Base-by-base conservation (phyloP, 208 protist species). In the Balamuthia mandrillaris region DNA sequence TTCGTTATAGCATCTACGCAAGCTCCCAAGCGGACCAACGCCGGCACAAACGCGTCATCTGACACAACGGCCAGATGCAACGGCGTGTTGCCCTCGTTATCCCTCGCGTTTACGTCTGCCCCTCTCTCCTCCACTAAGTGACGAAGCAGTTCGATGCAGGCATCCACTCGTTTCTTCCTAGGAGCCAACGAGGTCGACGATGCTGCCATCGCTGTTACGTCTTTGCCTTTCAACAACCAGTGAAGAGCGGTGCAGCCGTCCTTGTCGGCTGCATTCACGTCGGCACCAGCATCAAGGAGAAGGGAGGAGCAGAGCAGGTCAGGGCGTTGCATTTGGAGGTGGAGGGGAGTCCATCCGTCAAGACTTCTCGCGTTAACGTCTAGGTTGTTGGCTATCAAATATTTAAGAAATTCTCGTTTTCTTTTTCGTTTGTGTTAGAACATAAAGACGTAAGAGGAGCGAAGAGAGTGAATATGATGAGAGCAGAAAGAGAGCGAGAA, bases 271-370 rank as follows among this genome's bases (percentile, higher is more conserved):
- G 66, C 66, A 47, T 77, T 54, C 44, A 45, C 29, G 44, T 77
- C 42, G 3, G 66, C 66, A 27, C 66, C 66, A 33, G n/a, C 66
- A 16, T 33, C 66, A 27, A 77, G 29, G 27, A 77, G 44, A 9
- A 77, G 41, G 0, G 29, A 27, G 10, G 66, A 39, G n/a, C 3
- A 24, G 37, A 27, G 29, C 42, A 47, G 24, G 66, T 77, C 66
- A 29, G 66, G 66, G 24, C 56, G 24, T 29, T 6, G 56, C 24
- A 63, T 29, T 29, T 41, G 33, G 2, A 77, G 66, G 44, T 77
- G 66, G 21, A 77, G 66, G 29, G 66, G 41, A 51, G 66, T 77
- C 66, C 66, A 77, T 0, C 66, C 66, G 44, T 77, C 66, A 33
- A 54, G 3, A 31, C 44, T 56, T 5, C 7, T 14, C 10, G 66